Percentiles rank a stretch among this genome's conserved stretches.
These are phyloP conservation scores for Trichoderma virens DNA, from an alignment of 495 filamentous ascomycete genomes.

Conservation along the genomic window DNA sequence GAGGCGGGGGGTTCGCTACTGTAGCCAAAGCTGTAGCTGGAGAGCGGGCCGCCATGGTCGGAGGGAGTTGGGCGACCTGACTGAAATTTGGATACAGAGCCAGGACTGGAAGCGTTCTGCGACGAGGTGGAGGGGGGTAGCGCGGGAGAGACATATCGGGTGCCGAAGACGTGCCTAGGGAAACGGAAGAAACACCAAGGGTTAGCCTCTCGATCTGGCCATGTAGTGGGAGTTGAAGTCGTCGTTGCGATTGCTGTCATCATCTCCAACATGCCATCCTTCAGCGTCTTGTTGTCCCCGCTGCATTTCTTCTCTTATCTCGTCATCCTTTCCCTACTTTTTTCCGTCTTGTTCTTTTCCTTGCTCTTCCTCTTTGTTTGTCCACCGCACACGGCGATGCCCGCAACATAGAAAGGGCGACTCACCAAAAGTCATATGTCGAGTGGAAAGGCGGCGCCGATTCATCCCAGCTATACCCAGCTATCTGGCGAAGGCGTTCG, in stretches of 20 bases:
- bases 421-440: slow-evolving; percentile 69
- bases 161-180: slow-evolving; percentile 39
- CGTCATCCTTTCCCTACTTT: not conserved
- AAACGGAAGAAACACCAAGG: not conserved
- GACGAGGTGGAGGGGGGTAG: slow-evolving; percentile 23
- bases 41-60: slow-evolving; percentile 19
- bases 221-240: slow-evolving; percentile 10
- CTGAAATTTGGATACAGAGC: slow-evolving; percentile 22
- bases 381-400: slow-evolving; percentile 12
- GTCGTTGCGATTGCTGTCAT: slow-evolving; percentile 7
- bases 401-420: not conserved
- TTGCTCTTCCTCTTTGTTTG: not conserved
- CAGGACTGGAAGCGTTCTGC: slow-evolving; percentile 22
- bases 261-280: too few species aligned
- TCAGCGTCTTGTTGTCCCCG: too few species aligned
- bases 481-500: slow-evolving; percentile 62
- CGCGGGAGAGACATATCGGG: slow-evolving; percentile 37
- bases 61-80: slow-evolving; percentile 26
- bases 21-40: slow-evolving; percentile 9
- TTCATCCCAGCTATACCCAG: slow-evolving; percentile 72
- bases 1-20: slow-evolving; percentile 31
- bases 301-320: slow-evolving; percentile 10
- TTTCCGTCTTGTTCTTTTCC: not conserved
- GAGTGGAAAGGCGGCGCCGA: slow-evolving; percentile 63
- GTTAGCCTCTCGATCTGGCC: slow-evolving; percentile 4